Percentiles rank a stretch among this genome's conserved stretches.
These are phyloP conservation scores for Phytophthora ohioensis DNA, from an alignment of 352 stramenopile species.

Conservation along the genomic window DNA sequence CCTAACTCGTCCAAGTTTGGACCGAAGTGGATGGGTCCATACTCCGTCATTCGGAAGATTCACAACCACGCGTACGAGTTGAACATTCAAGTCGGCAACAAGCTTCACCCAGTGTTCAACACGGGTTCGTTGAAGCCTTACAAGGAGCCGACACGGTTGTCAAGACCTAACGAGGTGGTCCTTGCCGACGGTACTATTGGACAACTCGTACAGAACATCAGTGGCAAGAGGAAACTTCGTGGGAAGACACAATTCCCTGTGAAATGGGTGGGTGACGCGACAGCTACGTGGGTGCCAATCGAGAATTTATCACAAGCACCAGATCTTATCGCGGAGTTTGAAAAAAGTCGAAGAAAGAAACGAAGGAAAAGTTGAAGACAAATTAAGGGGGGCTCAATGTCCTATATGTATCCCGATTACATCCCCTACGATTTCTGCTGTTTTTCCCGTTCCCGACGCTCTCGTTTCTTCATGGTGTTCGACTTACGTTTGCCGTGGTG, in stretches of 20 bases:
- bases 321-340: slow-evolving; percentile 15
- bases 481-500: too few species aligned
- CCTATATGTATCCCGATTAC: too few species aligned
- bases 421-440: too few species aligned
- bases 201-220: slow-evolving; percentile 5
- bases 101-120: slow-evolving; percentile 26
- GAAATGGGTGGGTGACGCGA: not conserved
- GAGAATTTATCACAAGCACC: slow-evolving; percentile 17
- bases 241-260: slow-evolving; percentile 22
- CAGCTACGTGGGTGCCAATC: not conserved
- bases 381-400: too few species aligned
- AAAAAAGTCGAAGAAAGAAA: slow-evolving; percentile 7
- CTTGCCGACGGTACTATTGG: slow-evolving; percentile 15
- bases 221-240: not conserved
- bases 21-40: slow-evolving; percentile 24
- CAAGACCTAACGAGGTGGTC: not conserved
- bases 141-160: slow-evolving; percentile 10
- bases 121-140: slow-evolving; percentile 18
- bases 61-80: slow-evolving; percentile 33
- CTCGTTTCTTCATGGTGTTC: too few species aligned
- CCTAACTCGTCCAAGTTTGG: slow-evolving; percentile 30
- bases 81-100: slow-evolving; percentile 29
- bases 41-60: slow-evolving; percentile 18
- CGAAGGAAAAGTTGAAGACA: too few species aligned
- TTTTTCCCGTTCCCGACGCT: too few species aligned